A percentile compares a stretch with the other conserved stretches of the same genome.
These are phyloP conservation scores for Xylaria curta DNA, from an alignment of 495 filamentous ascomycete species.

Conservation along the genomic window DNA sequence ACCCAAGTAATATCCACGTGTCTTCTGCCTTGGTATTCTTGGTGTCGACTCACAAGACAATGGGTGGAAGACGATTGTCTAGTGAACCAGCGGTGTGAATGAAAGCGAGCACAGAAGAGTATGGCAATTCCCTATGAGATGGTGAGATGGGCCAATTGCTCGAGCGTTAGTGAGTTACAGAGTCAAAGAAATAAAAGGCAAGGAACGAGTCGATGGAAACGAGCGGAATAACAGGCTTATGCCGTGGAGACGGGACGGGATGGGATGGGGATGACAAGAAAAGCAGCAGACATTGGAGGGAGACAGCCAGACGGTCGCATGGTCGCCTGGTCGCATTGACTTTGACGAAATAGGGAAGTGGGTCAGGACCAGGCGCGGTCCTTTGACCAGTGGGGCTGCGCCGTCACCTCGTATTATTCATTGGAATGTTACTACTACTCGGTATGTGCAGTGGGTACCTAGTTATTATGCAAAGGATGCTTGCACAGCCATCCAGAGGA, in stretches of 20 bases:
- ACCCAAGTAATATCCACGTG: slow-evolving; percentile 5
- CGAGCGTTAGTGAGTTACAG: not conserved
- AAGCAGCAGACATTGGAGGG: slow-evolving; percentile 16
- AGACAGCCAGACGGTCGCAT: slow-evolving; percentile 17
- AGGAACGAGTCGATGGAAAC: slow-evolving; percentile 25
- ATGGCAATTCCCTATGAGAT: not conserved
- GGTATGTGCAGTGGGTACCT: not conserved
- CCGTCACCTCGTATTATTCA: slow-evolving; percentile 23
- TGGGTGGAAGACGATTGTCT: not conserved
- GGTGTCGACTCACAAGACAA: not conserved
- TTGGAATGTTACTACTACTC: not conserved
- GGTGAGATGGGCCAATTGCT: not conserved
- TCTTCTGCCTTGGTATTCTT: not conserved
- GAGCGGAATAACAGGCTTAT: slow-evolving; percentile 28
- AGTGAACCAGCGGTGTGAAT: not conserved
- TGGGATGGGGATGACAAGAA: slow-evolving; percentile 16
- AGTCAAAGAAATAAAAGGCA: slow-evolving; percentile 9
- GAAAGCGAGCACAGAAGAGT: not conserved
- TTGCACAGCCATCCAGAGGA: slow-evolving; percentile 5
- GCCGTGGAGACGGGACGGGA: not conserved
- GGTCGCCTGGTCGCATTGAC: slow-evolving; percentile 16
- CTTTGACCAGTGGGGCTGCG: slow-evolving; percentile 23
- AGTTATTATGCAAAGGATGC: not conserved
- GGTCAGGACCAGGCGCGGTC: not conserved
- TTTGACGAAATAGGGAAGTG: slow-evolving; percentile 26